Base-by-base conservation (phyloP, 2,329 filamentous ascomycete genomes). In the Ceratocystis smalleyi region DNA sequence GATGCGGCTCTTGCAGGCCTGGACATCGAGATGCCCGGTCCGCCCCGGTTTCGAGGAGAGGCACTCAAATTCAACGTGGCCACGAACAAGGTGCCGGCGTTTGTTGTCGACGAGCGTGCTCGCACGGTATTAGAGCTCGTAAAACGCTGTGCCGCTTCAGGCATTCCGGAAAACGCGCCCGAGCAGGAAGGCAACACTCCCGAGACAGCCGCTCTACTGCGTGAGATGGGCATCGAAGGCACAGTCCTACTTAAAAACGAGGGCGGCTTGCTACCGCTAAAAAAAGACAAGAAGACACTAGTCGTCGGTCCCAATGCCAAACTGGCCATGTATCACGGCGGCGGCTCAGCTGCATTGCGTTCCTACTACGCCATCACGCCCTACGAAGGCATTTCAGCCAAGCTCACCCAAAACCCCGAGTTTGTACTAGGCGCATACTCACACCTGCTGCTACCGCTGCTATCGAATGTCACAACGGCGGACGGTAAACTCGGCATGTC, bases 201-300 rank as follows among this genome's bases (percentile, higher is more conserved):
- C 0, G 80, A 87, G 71, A 83, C 83, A 45, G 80, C 84, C 3
- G 79, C 78, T 17, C 75, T 90, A 57, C 79, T 89, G 24, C 79
- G 88, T 19, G 78, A 79, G 63, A 78, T 87, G 27, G 86, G 85
- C 19, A 81, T 83, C 3, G 85, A 90, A 70, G 83, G 83, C 2
- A 83, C 89, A 7, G 86, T 90, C 1, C 77, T 91, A 12, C 75
- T 91, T 60, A 89, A 90, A 74, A 91, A 91, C 68, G 80, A 88
- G 12, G 79, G 79, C 45, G 76, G 76, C 15, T 71, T 85, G 0
- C 76, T 91, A 1, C 88, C 88, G 0, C 72, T 87, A 2, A 79
- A 79, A 43, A 85, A 83, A 69, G 76, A 81, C 47, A 84, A 83
- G 69, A 84, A 82, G 75, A 82, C 80, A 0, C 75, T 83, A 24